Evolutionary conservation across 1,284 basidiomycete genomes (phyloP).

Genomic region (Coniferiporia sulphurascens): DNA sequence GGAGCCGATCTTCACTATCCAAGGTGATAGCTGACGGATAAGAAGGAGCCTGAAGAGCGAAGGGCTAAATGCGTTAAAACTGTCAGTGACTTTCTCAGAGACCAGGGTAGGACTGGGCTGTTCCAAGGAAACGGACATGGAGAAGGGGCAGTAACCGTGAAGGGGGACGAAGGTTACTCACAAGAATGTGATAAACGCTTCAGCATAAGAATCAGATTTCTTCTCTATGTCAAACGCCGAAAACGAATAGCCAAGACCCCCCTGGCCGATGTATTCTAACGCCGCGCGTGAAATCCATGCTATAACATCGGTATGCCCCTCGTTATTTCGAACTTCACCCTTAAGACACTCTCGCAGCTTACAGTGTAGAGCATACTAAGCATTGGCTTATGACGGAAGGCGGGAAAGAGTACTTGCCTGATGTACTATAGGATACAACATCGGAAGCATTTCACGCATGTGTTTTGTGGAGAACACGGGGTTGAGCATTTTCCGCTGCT

Average conservation of each 20-base stretch:
- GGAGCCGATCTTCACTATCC: slow-evolving; percentile 9
- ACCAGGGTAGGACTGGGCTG: background rate
- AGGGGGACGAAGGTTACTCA: background rate
- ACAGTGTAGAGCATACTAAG: background rate
- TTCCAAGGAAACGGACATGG: background rate
- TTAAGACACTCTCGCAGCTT: slow-evolving; percentile 22
- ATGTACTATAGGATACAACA: slow-evolving; percentile 26
- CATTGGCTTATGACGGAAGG: slow-evolving; percentile 7
- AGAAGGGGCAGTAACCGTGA: background rate
- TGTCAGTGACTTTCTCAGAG: too few relatives aligned
- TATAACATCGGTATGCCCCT: slow-evolving; percentile 33
- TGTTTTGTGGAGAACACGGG: slow-evolving; percentile 28
- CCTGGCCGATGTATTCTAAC: slow-evolving; percentile 30
- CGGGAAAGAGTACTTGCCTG: slow-evolving; percentile 23
- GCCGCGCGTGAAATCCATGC: slow-evolving; percentile 35
- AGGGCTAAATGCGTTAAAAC: background rate
- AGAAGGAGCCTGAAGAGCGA: slow-evolving; percentile 2
- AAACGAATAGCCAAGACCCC: slow-evolving; percentile 37
- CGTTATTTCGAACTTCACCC: slow-evolving; percentile 11
- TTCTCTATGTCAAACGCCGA: slow-evolving; percentile 26
- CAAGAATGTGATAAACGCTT: background rate
- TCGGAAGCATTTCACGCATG: slow-evolving; percentile 25
- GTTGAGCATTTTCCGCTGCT: slow-evolving; percentile 27
- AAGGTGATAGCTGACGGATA: slow-evolving; percentile 10
- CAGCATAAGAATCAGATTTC: background rate